Evolutionary conservation across 2,329 filamentous ascomycete species (phyloP), one percentile per base, ranked within the genome.

Genomic region (Paraconiothyrium brasiliense): DNA sequence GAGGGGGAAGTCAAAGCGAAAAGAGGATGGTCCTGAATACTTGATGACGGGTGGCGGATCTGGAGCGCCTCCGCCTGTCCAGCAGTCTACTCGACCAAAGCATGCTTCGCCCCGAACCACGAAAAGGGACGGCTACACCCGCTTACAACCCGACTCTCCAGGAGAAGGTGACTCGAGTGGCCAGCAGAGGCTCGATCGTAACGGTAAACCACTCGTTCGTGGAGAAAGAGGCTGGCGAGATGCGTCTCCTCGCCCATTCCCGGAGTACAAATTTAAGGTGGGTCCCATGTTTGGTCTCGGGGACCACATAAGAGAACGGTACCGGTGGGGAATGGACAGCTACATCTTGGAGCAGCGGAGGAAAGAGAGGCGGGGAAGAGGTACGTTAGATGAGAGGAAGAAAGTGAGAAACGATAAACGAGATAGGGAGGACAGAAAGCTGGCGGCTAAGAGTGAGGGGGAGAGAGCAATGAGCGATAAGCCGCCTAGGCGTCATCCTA

Each of bases 261-360:
- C 73, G 0, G 66, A 54, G 30, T 69, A 65, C 34, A 62, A 66
- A 30, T 46, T 58, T 16, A 71, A 68, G 20, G 59, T 35, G 22
- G 63, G 57, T 1, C 59, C 64, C n/a, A 67, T 65, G 2, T 44
- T 71, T 11, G 70, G 71, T 1, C 43, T 74, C 5, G 59, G 60
- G 2, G 56, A 65, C 10, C 69, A 74, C 37, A 41, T 67, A 0
- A 62, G 61, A 57, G 66, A 67, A 1, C 69, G 67, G 2, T 68
- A 69, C n/a, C 60, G 60, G 20, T 71, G 75, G 37, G 66, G 71
- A 27, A 67, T 68, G 32, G 67, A 66, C 3, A 67, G 69, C 43
- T 67, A 69, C 30, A 66, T 70, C 4, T 57, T 60, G 11, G 64
- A 69, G 16, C 46, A 60, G 35, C 60, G 70, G 3, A 57, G 37